Base-by-base conservation (phyloP, 345 rosid species). In the Kernera saxatilis region DNA sequence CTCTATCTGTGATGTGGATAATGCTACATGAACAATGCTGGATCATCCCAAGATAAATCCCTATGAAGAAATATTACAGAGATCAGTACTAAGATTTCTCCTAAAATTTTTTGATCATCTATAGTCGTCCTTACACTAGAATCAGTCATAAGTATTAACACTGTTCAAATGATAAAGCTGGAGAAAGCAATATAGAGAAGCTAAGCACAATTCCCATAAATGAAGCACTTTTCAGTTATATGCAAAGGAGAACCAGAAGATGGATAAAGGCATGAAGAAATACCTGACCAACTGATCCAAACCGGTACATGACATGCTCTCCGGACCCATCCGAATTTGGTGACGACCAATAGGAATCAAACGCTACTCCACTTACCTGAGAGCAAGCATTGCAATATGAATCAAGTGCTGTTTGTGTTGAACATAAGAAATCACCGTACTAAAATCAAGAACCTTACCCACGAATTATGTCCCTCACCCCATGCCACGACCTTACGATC, bases 281-380 rank as follows among this genome's bases (percentile, higher is more conserved):
- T 92, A 95, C 99, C 99, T 92, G 99, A 73, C 97, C 99, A 74
- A 95, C 99, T 52, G 99, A 95, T 27, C 99, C 99, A 76, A 95
- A 92, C 51, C 98, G 96, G 70, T 90, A 95, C 85, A 95, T 86
- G 70, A 95, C 81, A 37, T 84, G 84, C 81, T 95, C 98, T 59
- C 81, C 90, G 3, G 93, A 72, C 70, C 91, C 97, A 73, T 90
- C 97, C 2, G 98, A 79, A 78, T 83, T 88, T 55, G 95, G 98
- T 21, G 92, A 75, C 52, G 98, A 85, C 97, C 94, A 92, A 69
- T 87, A 83, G 23, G 98, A 86, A 90, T 95, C 99, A 82, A 95
- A 95, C 39, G 98, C 91, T 73, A 95, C 99, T 77, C 97, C 99
- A 71, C 99, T 95, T 18, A 95, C 99, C 99, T 95, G 94, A 73